Base-by-base conservation (phyloP, 148 eudicot genomes). In the Fagopyrum homotropicum region DNA sequence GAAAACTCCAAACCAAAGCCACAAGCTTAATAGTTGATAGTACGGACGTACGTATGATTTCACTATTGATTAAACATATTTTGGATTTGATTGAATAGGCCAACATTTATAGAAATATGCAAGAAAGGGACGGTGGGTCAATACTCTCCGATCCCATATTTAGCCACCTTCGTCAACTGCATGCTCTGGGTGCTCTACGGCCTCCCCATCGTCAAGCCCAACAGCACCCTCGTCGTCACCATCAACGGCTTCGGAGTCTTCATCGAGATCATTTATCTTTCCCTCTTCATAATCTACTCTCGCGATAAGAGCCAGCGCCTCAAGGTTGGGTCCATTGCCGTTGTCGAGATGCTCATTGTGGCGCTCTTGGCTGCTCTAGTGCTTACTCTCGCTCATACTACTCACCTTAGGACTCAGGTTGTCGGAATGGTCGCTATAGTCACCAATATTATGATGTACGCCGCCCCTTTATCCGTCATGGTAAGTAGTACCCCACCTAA, bases 111-210 rank as follows among this genome's bases (percentile, higher is more conserved):
- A 10, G 60, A 47, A 6, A 95, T 95, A 88, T 88, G 88, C 83
- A 95, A 88, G 85, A 90, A 85, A 60, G 85, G 81, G 45, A 76
- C 97, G 14, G 99, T 95, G 77, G 97, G 88, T 49, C 89, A 89
- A 69, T 95, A 83, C 86, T 95, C 97, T 10, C 74, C 97, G 30
- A 61, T 82, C 35, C 99, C 99, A 54, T 95, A 95, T 80, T 73
- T 95, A 4, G 97, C 90, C 0, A 88, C 99, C n/a, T 82, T 95
- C 29, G 72, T 89, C 52, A 95, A 95, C 80, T 95, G 99, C 73
- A 91, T 89, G 74, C 79, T 95, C 0, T 95, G 99, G 99, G 86
- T 89, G 15, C 63, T 95, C 8, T 95, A 92, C 75, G 99, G 99
- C 0, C 83, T 95, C 43, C 99, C 99, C 0, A 66, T 88, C 83